These are phyloP conservation scores for Gynandropsis gynandra DNA, from an alignment of 345 rosid genomes.

Conservation along the genomic window DNA sequence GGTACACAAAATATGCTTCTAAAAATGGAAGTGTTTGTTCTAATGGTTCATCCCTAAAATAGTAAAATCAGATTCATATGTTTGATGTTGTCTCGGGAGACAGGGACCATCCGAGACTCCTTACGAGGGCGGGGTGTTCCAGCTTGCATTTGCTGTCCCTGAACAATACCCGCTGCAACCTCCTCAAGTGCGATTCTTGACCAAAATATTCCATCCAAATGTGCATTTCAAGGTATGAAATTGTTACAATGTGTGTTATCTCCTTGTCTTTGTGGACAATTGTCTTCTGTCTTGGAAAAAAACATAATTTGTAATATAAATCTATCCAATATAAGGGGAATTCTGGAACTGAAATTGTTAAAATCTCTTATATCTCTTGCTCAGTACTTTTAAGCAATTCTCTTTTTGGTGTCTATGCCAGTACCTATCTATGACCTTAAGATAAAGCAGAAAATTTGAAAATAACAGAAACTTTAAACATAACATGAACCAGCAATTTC, in stretches of 20 bases:
- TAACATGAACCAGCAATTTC: no score
- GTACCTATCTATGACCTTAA: no score
- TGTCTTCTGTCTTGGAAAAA: background rate
- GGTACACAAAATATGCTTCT: constrained; percentile 32
- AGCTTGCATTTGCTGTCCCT: constrained; percentile 91
- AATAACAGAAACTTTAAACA: no score
- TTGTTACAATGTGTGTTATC: background rate
- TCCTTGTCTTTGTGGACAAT: background rate
- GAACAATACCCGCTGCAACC: constrained; percentile 97
- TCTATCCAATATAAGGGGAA: no score
- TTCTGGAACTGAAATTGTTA: no score
- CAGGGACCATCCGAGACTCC: constrained; percentile 99
- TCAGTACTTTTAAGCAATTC: no score
- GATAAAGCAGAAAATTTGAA: no score
- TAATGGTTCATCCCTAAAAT: no score
- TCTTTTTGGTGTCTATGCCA: no score
- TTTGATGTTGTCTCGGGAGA: background rate
- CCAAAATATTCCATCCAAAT: constrained; percentile 97
- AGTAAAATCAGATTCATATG: background rate
- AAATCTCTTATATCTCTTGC: no score
- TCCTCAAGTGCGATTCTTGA: constrained; percentile 96
- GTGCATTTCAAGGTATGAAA: constrained; percentile 87
- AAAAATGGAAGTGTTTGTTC: background rate
- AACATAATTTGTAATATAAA: no score
- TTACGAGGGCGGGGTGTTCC: constrained; percentile 92